Base-by-base conservation (phyloP, 2,329 filamentous ascomycete species). In the Daldinia eschscholtzii region DNA sequence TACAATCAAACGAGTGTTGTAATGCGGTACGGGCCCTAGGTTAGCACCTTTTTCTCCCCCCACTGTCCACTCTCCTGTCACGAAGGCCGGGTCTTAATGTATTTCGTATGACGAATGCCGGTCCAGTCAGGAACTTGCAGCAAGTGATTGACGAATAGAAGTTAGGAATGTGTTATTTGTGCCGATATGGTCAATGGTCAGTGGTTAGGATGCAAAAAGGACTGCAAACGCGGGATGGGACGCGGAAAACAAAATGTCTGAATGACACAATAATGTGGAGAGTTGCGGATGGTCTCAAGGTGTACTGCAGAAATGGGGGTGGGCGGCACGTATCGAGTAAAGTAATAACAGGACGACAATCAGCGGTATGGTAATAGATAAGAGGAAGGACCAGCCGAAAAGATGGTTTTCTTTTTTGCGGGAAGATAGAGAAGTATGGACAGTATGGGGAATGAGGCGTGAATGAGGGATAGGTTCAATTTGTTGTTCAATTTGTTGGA, bases 261-360 rank as follows among this genome's bases (percentile, higher is more conserved):
- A 62, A 76, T 75, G 72, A 71, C 73, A 75, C 74, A 74, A 76
- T 75, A 67, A 33, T 70, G 71, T 70, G 69, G 60, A 69, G 68
- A 61, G 68, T 68, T 57, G 56, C 48, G 70, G 64, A 61, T 68
- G 58, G 37, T 60, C 20, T 61, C 48, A 68, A 67, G 64, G 69
- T 67, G 69, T 68, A 71, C 66, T 70, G 66, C 66, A 71, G 68
- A 26, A 61, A 67, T 53, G 20, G 48, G 50, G 42, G 42, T 35
- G 42, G 46, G 44, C 57, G 20, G 42, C 30, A 28, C 18, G 57
- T 48, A 37, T 48, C 18, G 28, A 48, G 41, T 39, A 46, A 30
- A 57, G 61, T 48, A n/a, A 48, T 33, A 42, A 48, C 35, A 33
- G 30, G 33, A 2, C 30, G 52, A 52, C 55, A 70, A 39, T 37